These are phyloP conservation scores for Suhomyces pyralidae DNA, from an alignment of 805 yeast genomes.

Conservation along the genomic window DNA sequence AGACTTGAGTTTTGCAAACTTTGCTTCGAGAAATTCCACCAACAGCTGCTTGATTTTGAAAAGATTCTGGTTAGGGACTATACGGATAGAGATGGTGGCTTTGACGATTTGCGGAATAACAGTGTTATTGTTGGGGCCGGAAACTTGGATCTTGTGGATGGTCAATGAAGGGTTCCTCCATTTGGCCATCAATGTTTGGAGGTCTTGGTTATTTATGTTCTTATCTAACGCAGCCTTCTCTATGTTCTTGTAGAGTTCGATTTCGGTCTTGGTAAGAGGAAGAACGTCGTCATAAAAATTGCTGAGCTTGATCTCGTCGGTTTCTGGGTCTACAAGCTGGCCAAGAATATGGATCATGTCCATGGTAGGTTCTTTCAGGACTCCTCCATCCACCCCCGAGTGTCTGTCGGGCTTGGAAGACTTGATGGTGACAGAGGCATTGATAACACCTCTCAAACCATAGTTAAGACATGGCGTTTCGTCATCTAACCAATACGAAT, in stretches of 20 bases:
- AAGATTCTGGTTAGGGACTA: conserved; percentile 85
- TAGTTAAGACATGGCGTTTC: conserved; percentile 87
- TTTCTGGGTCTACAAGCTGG: conserved; percentile 48
- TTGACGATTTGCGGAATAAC: conserved; percentile 82
- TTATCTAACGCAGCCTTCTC: conserved; percentile 29
- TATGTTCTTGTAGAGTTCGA: conserved; percentile 59
- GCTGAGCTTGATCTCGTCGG: conserved; percentile 55
- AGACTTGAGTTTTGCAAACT: conserved; percentile 51
- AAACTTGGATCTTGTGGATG: conserved; percentile 75
- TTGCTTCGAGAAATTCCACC: conserved; percentile 39
- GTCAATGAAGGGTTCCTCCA: conserved; percentile 93
- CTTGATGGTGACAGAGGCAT: conserved; percentile 66
- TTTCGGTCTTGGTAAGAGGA: conserved; percentile 57
- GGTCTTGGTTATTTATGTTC: conserved; percentile 35
- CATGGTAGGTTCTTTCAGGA: conserved; percentile 81
- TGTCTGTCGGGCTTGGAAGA: conserved; percentile 86
- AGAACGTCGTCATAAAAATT: conserved; percentile 68
- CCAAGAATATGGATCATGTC: conserved; percentile 75
- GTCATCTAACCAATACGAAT: conserved; percentile 93
- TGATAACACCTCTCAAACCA: conserved; percentile 89
- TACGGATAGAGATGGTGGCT: conserved; percentile 75
- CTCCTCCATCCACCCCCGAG: conserved; percentile 96
- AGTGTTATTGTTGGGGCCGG: conserved; percentile 88
- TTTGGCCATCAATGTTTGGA: conserved; percentile 60
- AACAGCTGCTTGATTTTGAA: conserved; percentile 53